phyloP scores from a whole-genome alignment of 345 rosid species.

The Eucalyptus cloeziana region DNA sequence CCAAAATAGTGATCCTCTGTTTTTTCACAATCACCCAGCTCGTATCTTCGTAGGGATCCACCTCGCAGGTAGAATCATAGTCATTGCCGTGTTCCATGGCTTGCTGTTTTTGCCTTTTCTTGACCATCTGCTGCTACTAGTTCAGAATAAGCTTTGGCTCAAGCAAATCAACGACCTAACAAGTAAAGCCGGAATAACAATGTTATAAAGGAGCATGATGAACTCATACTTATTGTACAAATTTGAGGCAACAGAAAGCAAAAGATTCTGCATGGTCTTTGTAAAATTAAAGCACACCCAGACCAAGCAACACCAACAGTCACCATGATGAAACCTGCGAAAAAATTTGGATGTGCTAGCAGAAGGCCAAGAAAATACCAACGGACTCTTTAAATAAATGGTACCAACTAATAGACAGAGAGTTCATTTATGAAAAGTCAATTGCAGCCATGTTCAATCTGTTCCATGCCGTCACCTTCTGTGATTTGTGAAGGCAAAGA shows the following conservation, averaged over 20 bases:
- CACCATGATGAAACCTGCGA: neutral
- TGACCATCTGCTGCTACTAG: neutral
- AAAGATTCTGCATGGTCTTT: neutral
- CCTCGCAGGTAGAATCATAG: neutral
- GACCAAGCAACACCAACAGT: neutral
- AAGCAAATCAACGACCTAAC: neutral
- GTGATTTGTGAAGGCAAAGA: neutral
- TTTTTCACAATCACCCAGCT: conserved; percentile 6
- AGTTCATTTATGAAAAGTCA: neutral
- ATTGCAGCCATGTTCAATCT: neutral
- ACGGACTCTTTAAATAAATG: neutral
- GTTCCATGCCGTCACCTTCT: neutral
- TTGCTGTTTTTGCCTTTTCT: neutral
- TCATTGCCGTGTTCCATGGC: neutral
- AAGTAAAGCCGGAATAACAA: neutral
- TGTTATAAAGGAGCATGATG: neutral
- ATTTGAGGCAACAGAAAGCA: neutral
- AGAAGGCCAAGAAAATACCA: neutral
- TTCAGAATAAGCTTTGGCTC: neutral
- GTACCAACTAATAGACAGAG: neutral
- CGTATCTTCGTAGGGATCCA: neutral
- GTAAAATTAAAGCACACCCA: neutral
- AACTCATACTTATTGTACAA: neutral
- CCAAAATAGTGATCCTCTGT: conserved; percentile 4
- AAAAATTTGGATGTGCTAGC: neutral